Evolutionary conservation across 371 early-diverging fungal species (phyloP).

Genomic region (Entomophthora muscae): DNA sequence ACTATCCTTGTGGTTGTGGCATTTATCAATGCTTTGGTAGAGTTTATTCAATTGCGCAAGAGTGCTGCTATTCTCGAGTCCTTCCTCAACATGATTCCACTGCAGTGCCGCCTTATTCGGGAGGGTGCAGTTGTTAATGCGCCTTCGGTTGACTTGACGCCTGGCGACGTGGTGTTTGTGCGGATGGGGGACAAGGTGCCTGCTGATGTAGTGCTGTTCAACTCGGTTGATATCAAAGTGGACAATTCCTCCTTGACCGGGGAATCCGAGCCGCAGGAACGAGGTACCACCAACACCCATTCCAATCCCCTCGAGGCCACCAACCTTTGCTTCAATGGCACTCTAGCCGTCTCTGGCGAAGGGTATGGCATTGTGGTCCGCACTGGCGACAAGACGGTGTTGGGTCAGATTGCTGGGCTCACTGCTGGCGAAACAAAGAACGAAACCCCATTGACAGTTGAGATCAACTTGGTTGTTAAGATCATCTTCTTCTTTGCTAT

Average conservation of each 20-base stretch:
- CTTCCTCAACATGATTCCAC: slow-evolving; percentile 76
- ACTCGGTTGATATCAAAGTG: slow-evolving; percentile 69
- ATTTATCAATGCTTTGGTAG: slow-evolving; percentile 77
- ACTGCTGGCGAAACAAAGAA: slow-evolving; percentile 53
- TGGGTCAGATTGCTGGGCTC: slow-evolving; percentile 85
- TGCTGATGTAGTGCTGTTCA: slow-evolving; percentile 66
- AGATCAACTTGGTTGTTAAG: slow-evolving; percentile 69
- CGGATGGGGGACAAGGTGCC: slow-evolving; percentile 88
- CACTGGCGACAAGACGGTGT: slow-evolving; percentile 78
- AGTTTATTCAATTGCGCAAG: slow-evolving; percentile 79
- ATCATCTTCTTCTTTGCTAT: slow-evolving; percentile 69
- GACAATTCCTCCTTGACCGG: slow-evolving; percentile 93
- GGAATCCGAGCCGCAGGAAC: slow-evolving; percentile 83
- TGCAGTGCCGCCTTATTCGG: slow-evolving; percentile 55
- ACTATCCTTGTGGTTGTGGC: slow-evolving; percentile 74
- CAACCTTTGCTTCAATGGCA: slow-evolving; percentile 78
- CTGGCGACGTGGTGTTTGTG: slow-evolving; percentile 74
- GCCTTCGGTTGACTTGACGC: slow-evolving; percentile 49
- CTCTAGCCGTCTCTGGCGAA: slow-evolving; percentile 69
- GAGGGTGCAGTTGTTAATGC: slow-evolving; percentile 41
- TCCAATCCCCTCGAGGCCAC: slow-evolving; percentile 75
- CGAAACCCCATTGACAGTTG: slow-evolving; percentile 52
- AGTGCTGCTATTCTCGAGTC: slow-evolving; percentile 68
- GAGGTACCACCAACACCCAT: slow-evolving; percentile 28
- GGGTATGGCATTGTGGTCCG: slow-evolving; percentile 82